Evolutionary conservation across 2,329 filamentous ascomycete genomes (phyloP), one percentile per base, ranked within the genome.

Genomic region (Stylonectria norvegica): DNA sequence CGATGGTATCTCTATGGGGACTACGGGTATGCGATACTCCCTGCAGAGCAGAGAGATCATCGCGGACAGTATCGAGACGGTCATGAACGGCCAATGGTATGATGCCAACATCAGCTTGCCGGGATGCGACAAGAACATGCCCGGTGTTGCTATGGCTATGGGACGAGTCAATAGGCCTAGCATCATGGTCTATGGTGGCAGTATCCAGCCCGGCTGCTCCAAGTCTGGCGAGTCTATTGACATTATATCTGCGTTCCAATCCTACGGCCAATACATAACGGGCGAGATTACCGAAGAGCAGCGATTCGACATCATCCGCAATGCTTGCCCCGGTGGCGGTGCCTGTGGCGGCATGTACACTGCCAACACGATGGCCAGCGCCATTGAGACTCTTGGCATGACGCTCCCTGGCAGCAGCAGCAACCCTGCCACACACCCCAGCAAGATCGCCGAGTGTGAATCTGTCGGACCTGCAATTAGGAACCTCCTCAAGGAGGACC

Each of bases 121-220:
- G 11, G 93, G 93, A 34, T 98, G 93, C 69, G 93, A 98, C 78
- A 98, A 98, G 81, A 98, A 98, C 72, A 97, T 98, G 93, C 89
- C 89, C 1, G 87, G 87, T 66, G 87, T 93, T 10, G 71, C 89
- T 57, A 93, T 93, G 59, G 93, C 90, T 41, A 96, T 96, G 87
- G 91, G 89, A 25, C 81, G 93, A 55, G 82, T 96, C 52, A 97
- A 98, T 73, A 76, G 93, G 33, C 93, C 93, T 20, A 89, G 87
- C 56, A 75, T 98, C 62, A 98, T 98, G 93, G 87, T 98, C 20
- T 98, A 98, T 61, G 93, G 93, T 54, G 93, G 93, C 34, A 89
- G 87, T 29, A 98, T 97, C 64, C 83, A 86, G 63, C 88, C 93
- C 25, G 93, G 93, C 33, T 96, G 90, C 69, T 87, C 86, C 40